These are phyloP conservation scores for Cladophialophora carrionii DNA, from an alignment of 2,329 filamentous ascomycete genomes.

Conservation along the genomic window DNA sequence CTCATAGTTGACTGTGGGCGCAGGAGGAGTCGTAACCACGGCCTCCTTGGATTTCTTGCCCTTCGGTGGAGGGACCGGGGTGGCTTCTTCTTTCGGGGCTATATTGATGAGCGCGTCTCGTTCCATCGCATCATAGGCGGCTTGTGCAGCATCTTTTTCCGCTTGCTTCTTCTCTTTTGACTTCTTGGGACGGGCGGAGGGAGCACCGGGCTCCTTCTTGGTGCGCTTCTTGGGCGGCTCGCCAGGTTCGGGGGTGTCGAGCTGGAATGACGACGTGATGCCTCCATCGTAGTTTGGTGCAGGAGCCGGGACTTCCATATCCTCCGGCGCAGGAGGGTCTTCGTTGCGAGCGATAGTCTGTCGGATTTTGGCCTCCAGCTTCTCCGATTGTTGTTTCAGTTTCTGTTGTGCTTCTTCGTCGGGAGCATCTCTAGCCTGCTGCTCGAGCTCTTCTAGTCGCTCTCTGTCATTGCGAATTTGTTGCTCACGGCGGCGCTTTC, in stretches of 20 bases:
- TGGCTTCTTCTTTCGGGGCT: constrained; percentile 61
- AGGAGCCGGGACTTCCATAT: constrained; percentile 72
- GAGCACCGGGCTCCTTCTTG: constrained; percentile 55
- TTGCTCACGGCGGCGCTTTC: constrained; percentile 92
- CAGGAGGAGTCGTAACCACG: constrained; percentile 50
- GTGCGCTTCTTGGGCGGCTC: constrained; percentile 57
- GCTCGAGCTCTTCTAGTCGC: constrained; percentile 78
- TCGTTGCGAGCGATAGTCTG: constrained; percentile 86
- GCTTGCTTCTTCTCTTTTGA: constrained; percentile 75
- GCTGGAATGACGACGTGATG: constrained; percentile 81
- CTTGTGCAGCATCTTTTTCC: constrained; percentile 76
- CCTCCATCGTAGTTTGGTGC: constrained; percentile 83
- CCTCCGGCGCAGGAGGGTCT: constrained; percentile 68
- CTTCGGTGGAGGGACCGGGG: constrained; percentile 51
- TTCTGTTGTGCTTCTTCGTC: constrained; percentile 82
- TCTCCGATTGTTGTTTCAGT: constrained; percentile 81
- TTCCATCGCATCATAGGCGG: constrained; percentile 73
- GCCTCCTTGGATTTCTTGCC: constrained; percentile 45
- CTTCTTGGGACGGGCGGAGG: constrained; percentile 74
- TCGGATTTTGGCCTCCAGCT: constrained; percentile 88
- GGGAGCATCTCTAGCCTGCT: constrained; percentile 74
- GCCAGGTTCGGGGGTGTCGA: constrained; percentile 58
- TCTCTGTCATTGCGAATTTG: constrained; percentile 84
- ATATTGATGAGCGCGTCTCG: constrained; percentile 53
- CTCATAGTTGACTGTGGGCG: constrained; percentile 68